A percentile compares a stretch with the other conserved stretches of the same genome.
Conservation (phyloP, 2,329 filamentous ascomycete species). For the Seiridium unicorne region DNA sequence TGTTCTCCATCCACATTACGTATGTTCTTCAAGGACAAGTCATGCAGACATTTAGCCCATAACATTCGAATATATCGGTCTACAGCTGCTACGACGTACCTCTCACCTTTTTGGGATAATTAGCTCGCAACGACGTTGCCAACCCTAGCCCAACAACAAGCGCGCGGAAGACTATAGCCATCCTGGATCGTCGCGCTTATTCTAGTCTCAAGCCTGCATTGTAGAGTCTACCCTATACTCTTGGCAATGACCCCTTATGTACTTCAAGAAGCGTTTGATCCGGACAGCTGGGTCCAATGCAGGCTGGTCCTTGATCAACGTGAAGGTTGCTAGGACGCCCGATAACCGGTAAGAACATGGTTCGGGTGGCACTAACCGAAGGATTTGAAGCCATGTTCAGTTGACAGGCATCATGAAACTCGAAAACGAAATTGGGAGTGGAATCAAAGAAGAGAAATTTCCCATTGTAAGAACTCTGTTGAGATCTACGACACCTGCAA, state of each 20-base stretch:
- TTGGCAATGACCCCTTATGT: not conserved
- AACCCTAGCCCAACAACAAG: not conserved
- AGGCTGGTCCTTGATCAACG: too few relatives aligned
- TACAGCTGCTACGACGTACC: not conserved
- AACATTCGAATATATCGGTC: not conserved
- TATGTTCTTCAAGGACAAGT: not conserved
- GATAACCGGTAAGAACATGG: not conserved
- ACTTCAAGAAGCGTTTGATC: conserved; percentile 5
- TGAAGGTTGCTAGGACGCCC: too few relatives aligned
- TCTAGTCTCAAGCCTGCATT: not conserved
- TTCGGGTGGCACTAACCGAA: not conserved
- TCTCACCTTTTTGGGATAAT: too few relatives aligned
- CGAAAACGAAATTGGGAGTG: not conserved
- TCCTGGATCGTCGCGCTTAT: not conserved
- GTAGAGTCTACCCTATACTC: too few relatives aligned
- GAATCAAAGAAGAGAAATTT: not conserved
- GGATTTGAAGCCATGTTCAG: not conserved
- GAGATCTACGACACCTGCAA: too few relatives aligned
- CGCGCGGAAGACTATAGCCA: not conserved
- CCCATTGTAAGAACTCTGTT: too few relatives aligned
- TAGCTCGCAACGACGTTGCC: too few relatives aligned
- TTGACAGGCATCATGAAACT: not conserved
- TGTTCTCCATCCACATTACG: too few relatives aligned
- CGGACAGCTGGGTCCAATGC: not conserved
- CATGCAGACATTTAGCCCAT: not conserved